Evolutionary conservation across 345 rosid genomes (phyloP).

Genomic region (Kernera saxatilis): DNA sequence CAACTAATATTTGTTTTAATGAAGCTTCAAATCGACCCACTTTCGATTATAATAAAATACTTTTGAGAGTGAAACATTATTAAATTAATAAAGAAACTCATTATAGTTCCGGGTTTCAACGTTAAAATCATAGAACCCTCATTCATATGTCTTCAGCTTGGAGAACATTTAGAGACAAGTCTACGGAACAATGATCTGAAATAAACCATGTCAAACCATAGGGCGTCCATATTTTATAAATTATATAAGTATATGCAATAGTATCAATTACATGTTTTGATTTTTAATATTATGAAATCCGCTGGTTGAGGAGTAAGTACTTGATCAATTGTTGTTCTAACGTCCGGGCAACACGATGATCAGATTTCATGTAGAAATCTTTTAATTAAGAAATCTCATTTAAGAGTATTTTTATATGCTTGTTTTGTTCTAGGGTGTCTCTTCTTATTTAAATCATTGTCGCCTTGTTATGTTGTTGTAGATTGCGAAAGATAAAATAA

Average conservation of each 20-base stretch:
- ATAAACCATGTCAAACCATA: conserved; percentile 32
- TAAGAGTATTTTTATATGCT: too few relatives aligned
- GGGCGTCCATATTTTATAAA: conserved; percentile 15
- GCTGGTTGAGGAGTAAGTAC: background rate
- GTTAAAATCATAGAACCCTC: conserved; percentile 29
- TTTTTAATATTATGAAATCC: background rate
- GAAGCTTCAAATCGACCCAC: conserved; percentile 33
- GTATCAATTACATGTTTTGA: background rate
- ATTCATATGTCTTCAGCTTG: conserved; percentile 29
- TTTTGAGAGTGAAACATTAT: conserved; percentile 11
- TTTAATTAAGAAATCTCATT: too few relatives aligned
- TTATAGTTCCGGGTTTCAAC: conserved; percentile 30
- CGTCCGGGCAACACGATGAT: too few relatives aligned
- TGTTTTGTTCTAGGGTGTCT: too few relatives aligned
- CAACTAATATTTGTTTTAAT: conserved; percentile 7
- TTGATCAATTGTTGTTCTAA: background rate
- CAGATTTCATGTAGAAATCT: too few relatives aligned
- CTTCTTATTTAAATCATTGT: too few relatives aligned
- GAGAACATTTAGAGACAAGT: conserved; percentile 33
- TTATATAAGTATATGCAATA: background rate
- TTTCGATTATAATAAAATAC: conserved; percentile 19
- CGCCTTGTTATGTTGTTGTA: too few relatives aligned
- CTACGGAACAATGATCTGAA: conserved; percentile 30
- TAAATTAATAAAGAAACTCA: conserved; percentile 8
- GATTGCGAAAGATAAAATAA: too few relatives aligned